Evolutionary conservation across 495 filamentous ascomycete species (phyloP), one percentile per base, ranked within the genome.

Genomic region (Saxophila tyrrhenica): DNA sequence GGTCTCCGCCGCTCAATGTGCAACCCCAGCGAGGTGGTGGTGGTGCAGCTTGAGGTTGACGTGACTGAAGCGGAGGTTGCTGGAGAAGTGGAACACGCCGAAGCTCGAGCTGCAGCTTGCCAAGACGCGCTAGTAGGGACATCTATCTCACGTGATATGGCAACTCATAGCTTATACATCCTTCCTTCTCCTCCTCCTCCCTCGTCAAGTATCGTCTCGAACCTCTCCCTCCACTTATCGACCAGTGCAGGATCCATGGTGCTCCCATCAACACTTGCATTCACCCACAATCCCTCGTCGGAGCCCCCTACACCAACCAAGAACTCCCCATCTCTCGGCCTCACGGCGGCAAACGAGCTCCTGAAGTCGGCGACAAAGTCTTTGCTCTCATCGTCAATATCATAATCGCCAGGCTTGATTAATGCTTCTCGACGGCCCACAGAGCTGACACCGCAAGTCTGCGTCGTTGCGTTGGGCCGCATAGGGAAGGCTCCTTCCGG

Each of bases 371-470:
- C 61, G 35, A 58, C 55, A 16, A 63, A 58, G 9, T 29, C 54
- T 21, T 63, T 51, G 8, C 23, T 22, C 5, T 39, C 21, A 16
- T 54, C 54, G 17, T 47, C 23, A 9, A 67, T 48, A 22, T 69
- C 57, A 38, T 59, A 64, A 52, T 44, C 51, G 39, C 29, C 63
- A 43, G 21, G 49, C 39, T 44, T 50, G 19, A 70, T 48, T 2
- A 67, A 61, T 2, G 32, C 19, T n/a, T 57, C 56, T n/a, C 56
- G 52, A 8, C 52, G 51, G 3, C 69, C 69, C 1, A 70, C 57
- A 25, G 60, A 63, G 44, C 64, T 67, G 19, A 70, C 64, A 9
- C 67, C 69, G 55, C 65, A 67, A 1, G 69, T 71, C 24, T 62
- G 61, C 47, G 58, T 23, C 25, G 62, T 42, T 20, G 57, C 21